Percentiles rank a stretch among this genome's conserved stretches.
phyloP scores from a whole-genome alignment of 768 basidiomycete species.

The Amanita fuliginea region DNA sequence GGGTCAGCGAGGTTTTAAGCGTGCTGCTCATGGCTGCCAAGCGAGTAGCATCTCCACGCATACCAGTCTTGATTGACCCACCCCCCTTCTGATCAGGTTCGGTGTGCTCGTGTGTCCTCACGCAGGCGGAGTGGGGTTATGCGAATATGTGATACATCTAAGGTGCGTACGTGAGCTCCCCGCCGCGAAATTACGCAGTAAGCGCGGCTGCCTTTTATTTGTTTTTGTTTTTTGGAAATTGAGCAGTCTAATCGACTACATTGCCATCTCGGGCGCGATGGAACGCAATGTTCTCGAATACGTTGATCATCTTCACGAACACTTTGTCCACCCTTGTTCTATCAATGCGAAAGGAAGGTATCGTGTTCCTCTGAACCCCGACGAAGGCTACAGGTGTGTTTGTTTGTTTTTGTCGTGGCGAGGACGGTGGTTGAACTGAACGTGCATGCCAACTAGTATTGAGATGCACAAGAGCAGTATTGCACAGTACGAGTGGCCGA shows the following conservation, averaged over 20 bases:
- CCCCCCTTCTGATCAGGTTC: slow-evolving; percentile 33
- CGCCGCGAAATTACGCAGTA: no score
- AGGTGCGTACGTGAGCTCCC: slow-evolving; percentile 23
- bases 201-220: not conserved
- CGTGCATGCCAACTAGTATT: slow-evolving; percentile 46
- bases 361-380: slow-evolving; percentile 67
- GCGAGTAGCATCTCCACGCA: slow-evolving; percentile 21
- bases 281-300: slow-evolving; percentile 91
- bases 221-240: no score
- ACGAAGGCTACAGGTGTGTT: slow-evolving; percentile 72
- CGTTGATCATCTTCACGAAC: slow-evolving; percentile 88
- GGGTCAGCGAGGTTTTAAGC: slow-evolving; percentile 87
- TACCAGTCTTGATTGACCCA: no score
- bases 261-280: slow-evolving; percentile 84
- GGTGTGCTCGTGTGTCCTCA: slow-evolving; percentile 87
- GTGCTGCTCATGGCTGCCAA: slow-evolving; percentile 88
- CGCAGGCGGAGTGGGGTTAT: slow-evolving; percentile 89
- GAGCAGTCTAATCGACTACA: slow-evolving; percentile 76
- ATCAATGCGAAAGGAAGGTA: slow-evolving; percentile 82
- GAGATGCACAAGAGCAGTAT: slow-evolving; percentile 82
- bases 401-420: not conserved
- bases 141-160: slow-evolving; percentile 84
- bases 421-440: not conserved
- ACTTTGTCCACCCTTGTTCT: slow-evolving; percentile 81
- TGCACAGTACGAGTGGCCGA: slow-evolving; percentile 76